Evolutionary conservation across 805 yeast genomes (phyloP).

Genomic region (Saccharomycopsis sp.): DNA sequence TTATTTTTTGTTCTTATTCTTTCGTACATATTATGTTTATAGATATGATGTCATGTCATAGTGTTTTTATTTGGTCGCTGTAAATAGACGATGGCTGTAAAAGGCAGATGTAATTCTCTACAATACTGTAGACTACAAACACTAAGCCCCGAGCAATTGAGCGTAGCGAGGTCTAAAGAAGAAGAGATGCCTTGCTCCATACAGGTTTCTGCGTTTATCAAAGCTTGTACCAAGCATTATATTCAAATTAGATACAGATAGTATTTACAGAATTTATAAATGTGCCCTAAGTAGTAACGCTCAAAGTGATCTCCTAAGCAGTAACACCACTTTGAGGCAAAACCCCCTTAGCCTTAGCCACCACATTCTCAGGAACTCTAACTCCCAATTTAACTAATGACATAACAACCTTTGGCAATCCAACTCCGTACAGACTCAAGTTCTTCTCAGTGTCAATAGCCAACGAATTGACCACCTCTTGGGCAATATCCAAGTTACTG

Average conservation of each 20-base stretch:
- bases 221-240: too few relatives aligned
- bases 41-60: background rate
- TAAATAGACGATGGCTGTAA: too few relatives aligned
- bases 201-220: too few relatives aligned
- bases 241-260: too few relatives aligned
- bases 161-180: too few relatives aligned
- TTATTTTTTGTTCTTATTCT: background rate
- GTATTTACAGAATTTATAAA: background rate
- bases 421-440: slow-evolving; percentile 28
- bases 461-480: slow-evolving; percentile 28
- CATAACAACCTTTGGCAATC: slow-evolving; percentile 31
- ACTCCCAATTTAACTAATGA: slow-evolving; percentile 22
- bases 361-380: slow-evolving; percentile 22
- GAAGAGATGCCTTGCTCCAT: too few relatives aligned
- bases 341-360: background rate
- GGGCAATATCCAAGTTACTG: slow-evolving; percentile 30
- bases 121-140: too few relatives aligned
- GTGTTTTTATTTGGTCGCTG: too few relatives aligned
- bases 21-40: background rate
- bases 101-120: too few relatives aligned
- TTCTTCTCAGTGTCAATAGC: background rate
- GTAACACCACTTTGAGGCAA: background rate
- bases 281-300: background rate
- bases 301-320: too few relatives aligned
- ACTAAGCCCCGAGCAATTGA: too few relatives aligned